These are phyloP conservation scores for Rickenella mellea DNA, from an alignment of 768 basidiomycete genomes.

Conservation along the genomic window DNA sequence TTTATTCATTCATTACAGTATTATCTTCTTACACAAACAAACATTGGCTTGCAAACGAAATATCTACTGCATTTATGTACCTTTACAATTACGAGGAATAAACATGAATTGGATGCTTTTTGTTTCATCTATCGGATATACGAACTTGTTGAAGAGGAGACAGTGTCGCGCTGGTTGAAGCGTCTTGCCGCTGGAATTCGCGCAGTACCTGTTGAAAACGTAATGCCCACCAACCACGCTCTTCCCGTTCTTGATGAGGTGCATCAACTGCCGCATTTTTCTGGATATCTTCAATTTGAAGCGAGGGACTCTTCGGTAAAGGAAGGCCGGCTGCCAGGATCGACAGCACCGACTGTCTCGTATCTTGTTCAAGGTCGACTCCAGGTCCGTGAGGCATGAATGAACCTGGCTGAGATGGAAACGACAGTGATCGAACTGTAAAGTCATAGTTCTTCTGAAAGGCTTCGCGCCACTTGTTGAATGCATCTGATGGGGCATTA, in stretches of 20 bases:
- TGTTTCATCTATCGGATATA: too few species aligned
- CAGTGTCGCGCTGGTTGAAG: too few species aligned
- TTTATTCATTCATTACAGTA: background rate
- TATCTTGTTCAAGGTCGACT: slow-evolving; percentile 20
- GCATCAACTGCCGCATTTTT: slow-evolving; percentile 17
- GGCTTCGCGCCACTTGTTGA: slow-evolving; percentile 37
- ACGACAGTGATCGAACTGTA: slow-evolving; percentile 35
- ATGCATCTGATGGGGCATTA: slow-evolving; percentile 14
- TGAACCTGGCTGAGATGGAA: slow-evolving; percentile 22
- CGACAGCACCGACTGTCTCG: slow-evolving; percentile 25
- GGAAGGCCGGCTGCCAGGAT: slow-evolving; percentile 40
- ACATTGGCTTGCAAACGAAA: background rate
- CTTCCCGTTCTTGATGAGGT: slow-evolving; percentile 46
- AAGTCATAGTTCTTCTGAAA: slow-evolving; percentile 42
- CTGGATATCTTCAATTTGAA: slow-evolving; percentile 34
- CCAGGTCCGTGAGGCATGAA: slow-evolving; percentile 18
- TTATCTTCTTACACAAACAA: too few species aligned
- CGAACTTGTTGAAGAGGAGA: too few species aligned
- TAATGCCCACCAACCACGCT: slow-evolving; percentile 66
- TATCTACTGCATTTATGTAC: background rate
- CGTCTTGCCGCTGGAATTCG: slow-evolving; percentile 34
- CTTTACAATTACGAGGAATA: background rate
- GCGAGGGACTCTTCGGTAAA: slow-evolving; percentile 66
- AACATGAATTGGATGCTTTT: too few species aligned
- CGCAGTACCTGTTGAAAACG: slow-evolving; percentile 53